These are phyloP conservation scores for Theileria orientalis DNA, from an alignment of 169 alveolate species.

Conservation along the genomic window DNA sequence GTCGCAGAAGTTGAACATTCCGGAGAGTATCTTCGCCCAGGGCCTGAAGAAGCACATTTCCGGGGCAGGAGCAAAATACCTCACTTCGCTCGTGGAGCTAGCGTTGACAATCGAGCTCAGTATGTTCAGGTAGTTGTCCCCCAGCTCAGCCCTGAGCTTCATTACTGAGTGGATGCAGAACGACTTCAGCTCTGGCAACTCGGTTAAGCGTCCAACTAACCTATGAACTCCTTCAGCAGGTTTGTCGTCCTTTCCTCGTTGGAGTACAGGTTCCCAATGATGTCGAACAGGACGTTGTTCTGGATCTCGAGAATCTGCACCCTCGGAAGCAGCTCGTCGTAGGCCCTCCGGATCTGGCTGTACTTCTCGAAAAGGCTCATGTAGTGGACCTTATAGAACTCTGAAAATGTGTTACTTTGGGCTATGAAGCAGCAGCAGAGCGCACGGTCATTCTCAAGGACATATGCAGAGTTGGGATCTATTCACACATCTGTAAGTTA, in stretches of 20 bases:
- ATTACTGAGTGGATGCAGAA: constrained; percentile 22
- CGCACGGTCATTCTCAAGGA: too few relatives aligned
- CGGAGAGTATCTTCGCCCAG: constrained; percentile 31
- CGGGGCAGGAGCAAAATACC: neutral
- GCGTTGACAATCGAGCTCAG: constrained; percentile 6
- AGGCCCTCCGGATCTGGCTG: neutral
- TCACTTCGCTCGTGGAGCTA: constrained; percentile 15
- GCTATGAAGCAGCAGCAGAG: too few relatives aligned
- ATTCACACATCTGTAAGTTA: neutral
- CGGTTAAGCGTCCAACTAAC: neutral
- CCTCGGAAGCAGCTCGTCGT: neutral
- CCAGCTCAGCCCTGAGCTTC: constrained; percentile 21
- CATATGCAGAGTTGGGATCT: too few relatives aligned
- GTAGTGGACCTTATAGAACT: neutral
- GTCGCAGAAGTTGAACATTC: constrained; percentile 16
- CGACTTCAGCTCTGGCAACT: constrained; percentile 7
- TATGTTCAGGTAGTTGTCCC: constrained; percentile 13
- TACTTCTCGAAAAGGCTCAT: constrained; percentile 20
- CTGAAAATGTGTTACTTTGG: neutral
- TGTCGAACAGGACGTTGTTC: constrained; percentile 14
- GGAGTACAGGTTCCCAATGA: neutral
- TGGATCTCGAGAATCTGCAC: constrained; percentile 18
- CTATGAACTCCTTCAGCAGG: constrained; percentile 22
- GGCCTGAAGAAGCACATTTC: neutral
- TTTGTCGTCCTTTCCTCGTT: neutral